phyloP scores from a whole-genome alignment of 768 basidiomycete species.

The Lactarius hengduanensis region DNA sequence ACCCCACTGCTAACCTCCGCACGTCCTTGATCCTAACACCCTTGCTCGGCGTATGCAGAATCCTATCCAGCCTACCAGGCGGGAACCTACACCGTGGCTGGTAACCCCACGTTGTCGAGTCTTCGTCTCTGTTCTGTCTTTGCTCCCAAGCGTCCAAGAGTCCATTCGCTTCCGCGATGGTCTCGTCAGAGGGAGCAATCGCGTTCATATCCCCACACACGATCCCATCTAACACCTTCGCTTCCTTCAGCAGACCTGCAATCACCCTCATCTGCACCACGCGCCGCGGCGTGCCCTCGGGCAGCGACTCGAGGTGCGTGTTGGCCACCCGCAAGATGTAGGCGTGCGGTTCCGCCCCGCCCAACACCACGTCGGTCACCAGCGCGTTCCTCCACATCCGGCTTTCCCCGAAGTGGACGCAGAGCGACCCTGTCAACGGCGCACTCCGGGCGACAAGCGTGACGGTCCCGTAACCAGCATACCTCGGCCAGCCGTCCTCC shows the following conservation, averaged over 20 bases:
- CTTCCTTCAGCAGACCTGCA: constrained; percentile 48
- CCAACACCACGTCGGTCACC: constrained; percentile 50
- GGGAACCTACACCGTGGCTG: constrained; percentile 52
- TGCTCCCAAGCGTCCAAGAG: constrained; percentile 59
- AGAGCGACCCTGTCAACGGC: constrained; percentile 47
- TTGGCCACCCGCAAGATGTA: constrained; percentile 60
- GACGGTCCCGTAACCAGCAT: constrained; percentile 59
- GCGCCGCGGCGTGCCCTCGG: constrained; percentile 39
- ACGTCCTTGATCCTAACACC: constrained; percentile 55
- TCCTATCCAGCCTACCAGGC: constrained; percentile 60
- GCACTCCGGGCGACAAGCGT: constrained; percentile 64
- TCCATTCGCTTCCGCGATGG: constrained; percentile 44
- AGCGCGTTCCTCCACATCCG: constrained; percentile 54
- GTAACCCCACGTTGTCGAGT: constrained; percentile 68
- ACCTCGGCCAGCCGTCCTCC: constrained; percentile 51
- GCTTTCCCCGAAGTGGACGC: constrained; percentile 54
- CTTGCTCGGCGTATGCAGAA: constrained; percentile 53
- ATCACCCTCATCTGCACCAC: constrained; percentile 55
- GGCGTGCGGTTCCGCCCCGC: constrained; percentile 35
- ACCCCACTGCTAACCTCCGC: constrained; percentile 53
- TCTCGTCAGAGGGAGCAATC: constrained; percentile 47
- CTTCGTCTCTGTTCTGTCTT: constrained; percentile 42
- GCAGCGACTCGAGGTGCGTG: constrained; percentile 71
- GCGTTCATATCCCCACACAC: constrained; percentile 76
- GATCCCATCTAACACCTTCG: constrained; percentile 53